Evolutionary conservation across 371 early-diverging fungal species (phyloP), one percentile per base, ranked within the genome.

Genomic region (Fennellomyces sp.): DNA sequence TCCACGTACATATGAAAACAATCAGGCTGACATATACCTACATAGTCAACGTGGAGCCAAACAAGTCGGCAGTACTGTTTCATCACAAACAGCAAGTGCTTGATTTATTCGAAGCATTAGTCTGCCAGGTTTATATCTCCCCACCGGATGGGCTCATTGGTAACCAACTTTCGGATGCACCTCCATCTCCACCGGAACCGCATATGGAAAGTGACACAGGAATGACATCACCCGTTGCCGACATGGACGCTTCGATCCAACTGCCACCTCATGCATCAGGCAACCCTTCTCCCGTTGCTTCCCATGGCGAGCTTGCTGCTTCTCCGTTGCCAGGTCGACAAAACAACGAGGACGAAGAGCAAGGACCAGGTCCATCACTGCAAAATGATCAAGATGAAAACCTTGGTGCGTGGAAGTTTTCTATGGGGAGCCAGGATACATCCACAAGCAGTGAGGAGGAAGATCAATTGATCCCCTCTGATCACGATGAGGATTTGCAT

Each of bases 11-110:
- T 2, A 33, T n/a, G 7, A 38, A 35, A 27, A 12, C 30, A 12
- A 41, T 12, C 29, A 36, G 35, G 5, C 8, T 31, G 25, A 33
- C 2, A 52, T 25, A 5, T 5, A n/a, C 28, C 2, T 39, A 13
- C 17, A 42, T 60, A 80, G 80, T 80, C 7, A 80, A 80, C 52
- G 41, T 80, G 17, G 80, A 80, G 26, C 80, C 80, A 0, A 65
- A 61, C 48, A 80, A 80, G 30, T 66, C 61, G 25, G 69, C 63
- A 0, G 64, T 80, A 12, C 42, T 73, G 3, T 61, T 80, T 26
- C 80, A 76, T 21, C 42, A 74, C 5, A 70, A 70, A 23, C 58
- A 69, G 39, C 28, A 30, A 4, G 53, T 80, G 1, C 23, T 68
- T 7, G 53, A 66, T 28, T 28, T 68, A 1, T 28, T 75, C 0